Evolutionary conservation across 148 eudicot species (phyloP).

Genomic region (Diospyros lotus): DNA sequence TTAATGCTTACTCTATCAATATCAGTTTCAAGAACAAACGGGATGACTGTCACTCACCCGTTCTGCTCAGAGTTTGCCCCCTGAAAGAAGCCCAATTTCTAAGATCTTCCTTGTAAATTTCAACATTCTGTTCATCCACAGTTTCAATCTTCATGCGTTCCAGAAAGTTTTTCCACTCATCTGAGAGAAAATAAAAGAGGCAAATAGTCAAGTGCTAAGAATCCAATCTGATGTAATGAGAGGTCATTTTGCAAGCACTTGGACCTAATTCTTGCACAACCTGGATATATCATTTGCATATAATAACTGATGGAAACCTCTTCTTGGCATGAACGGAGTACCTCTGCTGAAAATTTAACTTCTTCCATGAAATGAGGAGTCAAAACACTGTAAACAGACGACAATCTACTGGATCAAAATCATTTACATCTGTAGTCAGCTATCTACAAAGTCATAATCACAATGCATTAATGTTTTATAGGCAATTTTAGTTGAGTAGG

Average conservation of each 20-base stretch:
- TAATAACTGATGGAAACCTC: constrained; percentile 79
- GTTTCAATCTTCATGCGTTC: constrained; percentile 62
- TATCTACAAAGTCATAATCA: neutral
- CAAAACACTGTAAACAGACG: constrained; percentile 61
- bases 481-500: neutral
- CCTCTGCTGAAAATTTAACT: constrained; percentile 70
- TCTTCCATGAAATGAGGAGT: constrained; percentile 91
- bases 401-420: constrained; percentile 6
- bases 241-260: neutral
- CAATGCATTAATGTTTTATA: neutral
- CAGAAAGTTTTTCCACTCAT: constrained; percentile 85
- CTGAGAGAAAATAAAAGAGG: constrained; percentile 29
- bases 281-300: constrained; percentile 94
- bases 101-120: constrained; percentile 52
- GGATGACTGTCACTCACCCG: constrained; percentile 40
- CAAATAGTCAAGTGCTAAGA: constrained; percentile 2
- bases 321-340: constrained; percentile 67
- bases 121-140: constrained; percentile 28
- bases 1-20: neutral
- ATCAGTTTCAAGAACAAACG: neutral
- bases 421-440: neutral
- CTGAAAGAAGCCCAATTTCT: constrained; percentile 91
- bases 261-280: constrained; percentile 27
- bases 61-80: constrained; percentile 89
- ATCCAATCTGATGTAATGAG: neutral